These are phyloP conservation scores for Aspergillus bridgeri DNA, from an alignment of 495 filamentous ascomycete genomes.

Conservation along the genomic window DNA sequence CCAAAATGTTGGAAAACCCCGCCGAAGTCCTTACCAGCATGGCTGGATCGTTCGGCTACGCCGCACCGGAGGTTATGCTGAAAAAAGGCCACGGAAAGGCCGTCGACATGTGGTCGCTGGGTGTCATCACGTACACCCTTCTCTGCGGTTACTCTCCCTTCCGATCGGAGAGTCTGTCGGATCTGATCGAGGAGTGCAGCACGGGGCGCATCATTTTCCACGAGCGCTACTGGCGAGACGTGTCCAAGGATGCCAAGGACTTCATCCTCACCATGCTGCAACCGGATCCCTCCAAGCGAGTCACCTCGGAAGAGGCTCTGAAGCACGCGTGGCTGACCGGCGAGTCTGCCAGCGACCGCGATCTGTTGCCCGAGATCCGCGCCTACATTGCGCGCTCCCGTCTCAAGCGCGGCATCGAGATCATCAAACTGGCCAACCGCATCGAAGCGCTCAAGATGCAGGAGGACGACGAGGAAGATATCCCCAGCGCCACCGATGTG, in stretches of 20 bases:
- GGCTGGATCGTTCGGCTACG: conserved; percentile 98
- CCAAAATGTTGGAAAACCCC: conserved; percentile 92
- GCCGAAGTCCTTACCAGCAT: conserved; percentile 94
- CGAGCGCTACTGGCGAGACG: conserved; percentile 97
- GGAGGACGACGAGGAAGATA: conserved; percentile 80
- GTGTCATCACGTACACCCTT: conserved; percentile 98
- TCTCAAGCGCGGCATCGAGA: conserved; percentile 89
- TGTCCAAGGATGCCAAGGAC: conserved; percentile 91
- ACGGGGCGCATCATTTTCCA: conserved; percentile 92
- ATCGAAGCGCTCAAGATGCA: conserved; percentile 97
- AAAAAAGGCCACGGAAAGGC: conserved; percentile 97
- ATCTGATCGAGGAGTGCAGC: conserved; percentile 94
- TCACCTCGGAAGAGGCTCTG: conserved; percentile 78
- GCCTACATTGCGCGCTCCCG: conserved; percentile 89
- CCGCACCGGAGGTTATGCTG: conserved; percentile 96
- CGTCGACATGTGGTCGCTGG: conserved; percentile 99
- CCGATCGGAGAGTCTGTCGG: conserved; percentile 86
- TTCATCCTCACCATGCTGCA: conserved; percentile 86
- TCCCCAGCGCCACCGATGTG: conserved; percentile 55
- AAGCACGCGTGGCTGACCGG: conserved; percentile 88
- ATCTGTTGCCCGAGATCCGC: conserved; percentile 95
- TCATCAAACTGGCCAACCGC: conserved; percentile 94
- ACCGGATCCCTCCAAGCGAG: conserved; percentile 70
- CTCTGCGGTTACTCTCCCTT: conserved; percentile 99
- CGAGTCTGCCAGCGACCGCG: conserved; percentile 85